Conservation (phyloP, 768 basidiomycete species). For the Boletus edulis region DNA sequence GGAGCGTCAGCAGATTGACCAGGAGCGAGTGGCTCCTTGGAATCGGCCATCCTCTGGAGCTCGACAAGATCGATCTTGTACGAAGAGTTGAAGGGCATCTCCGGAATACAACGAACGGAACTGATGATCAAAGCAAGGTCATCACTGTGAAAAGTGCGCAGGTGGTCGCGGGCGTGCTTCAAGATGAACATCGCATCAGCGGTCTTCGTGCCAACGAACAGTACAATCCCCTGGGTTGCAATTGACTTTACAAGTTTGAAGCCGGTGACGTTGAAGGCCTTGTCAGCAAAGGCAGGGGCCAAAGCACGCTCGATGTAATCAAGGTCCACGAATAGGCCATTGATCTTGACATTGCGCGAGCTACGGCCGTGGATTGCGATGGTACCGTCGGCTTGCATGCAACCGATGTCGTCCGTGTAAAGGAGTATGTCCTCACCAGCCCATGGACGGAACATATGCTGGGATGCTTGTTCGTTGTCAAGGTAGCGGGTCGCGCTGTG, state of each 20-base stretch:
- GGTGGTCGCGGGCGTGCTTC: conserved; percentile 12
- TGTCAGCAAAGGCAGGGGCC: conserved; percentile 11
- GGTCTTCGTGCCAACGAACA: conserved; percentile 4
- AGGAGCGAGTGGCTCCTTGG: conserved; percentile 3
- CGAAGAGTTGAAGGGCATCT: conserved; percentile 15
- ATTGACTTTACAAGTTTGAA: conserved; percentile 16
- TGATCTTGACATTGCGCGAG: conserved; percentile 16
- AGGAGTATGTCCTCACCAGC: conserved; percentile 10
- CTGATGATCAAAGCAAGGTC: conserved; percentile 9
- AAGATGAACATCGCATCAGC: conserved; percentile 8
- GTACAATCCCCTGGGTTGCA: conserved; percentile 2
- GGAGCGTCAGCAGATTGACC: conserved; percentile 4
- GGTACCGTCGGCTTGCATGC: conserved; percentile 17
- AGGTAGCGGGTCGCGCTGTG: conserved; percentile 12
- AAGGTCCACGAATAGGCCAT: conserved; percentile 15
- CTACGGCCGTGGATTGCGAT: conserved; percentile 12
- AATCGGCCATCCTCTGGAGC: conserved; percentile 12
- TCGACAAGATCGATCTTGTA: conserved; percentile 15
- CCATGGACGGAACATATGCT: conserved; percentile 16
- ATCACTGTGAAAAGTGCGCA: conserved; percentile 3
- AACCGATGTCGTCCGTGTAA: conserved; percentile 15
- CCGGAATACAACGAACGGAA: conserved; percentile 9
- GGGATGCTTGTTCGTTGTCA: conserved; percentile 12
- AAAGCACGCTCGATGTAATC: conserved; percentile 16
- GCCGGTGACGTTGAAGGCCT: conserved; percentile 1